Conservation (phyloP, 257 asterid genomes). For the Solanum stenotomum region DNA sequence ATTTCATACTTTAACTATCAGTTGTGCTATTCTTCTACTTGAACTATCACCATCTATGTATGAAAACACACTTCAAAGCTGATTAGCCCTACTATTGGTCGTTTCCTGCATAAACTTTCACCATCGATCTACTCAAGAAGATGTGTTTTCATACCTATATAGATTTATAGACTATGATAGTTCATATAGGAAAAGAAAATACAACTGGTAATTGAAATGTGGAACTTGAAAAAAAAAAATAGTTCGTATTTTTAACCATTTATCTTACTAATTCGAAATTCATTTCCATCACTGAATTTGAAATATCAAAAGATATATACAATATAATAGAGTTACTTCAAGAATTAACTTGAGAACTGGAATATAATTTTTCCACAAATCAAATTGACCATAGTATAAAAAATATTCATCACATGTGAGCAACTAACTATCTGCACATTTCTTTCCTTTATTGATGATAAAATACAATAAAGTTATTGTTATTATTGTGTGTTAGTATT, state of each 20-base stretch:
- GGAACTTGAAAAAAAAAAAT: background rate
- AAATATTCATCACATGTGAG: background rate
- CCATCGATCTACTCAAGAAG: background rate
- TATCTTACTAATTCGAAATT: background rate
- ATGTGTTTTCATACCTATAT: background rate
- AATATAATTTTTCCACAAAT: background rate
- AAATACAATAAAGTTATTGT: background rate
- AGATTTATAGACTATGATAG: too few relatives aligned
- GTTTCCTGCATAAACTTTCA: background rate
- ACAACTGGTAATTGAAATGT: background rate
- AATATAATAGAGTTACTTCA: background rate
- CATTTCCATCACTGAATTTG: background rate
- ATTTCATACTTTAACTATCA: background rate
- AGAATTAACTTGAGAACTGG: background rate
- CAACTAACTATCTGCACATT: background rate
- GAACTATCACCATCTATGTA: background rate
- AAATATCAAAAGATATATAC: background rate
- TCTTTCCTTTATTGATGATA: background rate
- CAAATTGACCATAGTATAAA: background rate
- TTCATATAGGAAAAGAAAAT: background rate
- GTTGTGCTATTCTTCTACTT: too few relatives aligned
- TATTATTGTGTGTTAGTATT: background rate
- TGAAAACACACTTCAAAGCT: background rate
- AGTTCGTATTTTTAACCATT: background rate
- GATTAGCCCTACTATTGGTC: background rate